Conservation (phyloP, 139 green algal genomes). For the Deuterostichococcus epilithicus region DNA sequence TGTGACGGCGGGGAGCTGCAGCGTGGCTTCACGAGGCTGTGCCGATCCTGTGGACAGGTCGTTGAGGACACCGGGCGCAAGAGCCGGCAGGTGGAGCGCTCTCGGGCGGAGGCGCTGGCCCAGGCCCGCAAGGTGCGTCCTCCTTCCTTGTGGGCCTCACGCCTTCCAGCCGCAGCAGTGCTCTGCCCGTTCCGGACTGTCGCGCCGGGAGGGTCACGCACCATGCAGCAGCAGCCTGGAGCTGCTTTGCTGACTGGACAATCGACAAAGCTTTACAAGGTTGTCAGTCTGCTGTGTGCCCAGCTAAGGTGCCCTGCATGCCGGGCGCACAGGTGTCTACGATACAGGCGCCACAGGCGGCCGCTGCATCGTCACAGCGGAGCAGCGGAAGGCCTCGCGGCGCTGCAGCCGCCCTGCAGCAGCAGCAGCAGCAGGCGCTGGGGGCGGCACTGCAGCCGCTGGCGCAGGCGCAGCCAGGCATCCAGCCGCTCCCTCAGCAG, state of each 20-base stretch:
- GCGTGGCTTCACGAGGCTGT: slow-evolving; percentile 1
- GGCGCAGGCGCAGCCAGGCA: not conserved
- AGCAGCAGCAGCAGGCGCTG: not conserved
- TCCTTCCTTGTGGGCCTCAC: too few species aligned
- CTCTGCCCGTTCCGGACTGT: too few species aligned
- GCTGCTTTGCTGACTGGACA: not conserved
- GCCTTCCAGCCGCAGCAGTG: too few species aligned
- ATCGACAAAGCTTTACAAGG: not conserved
- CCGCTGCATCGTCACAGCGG: not conserved
- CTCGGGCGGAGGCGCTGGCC: not conserved
- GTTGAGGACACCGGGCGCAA: not conserved
- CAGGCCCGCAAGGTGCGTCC: not conserved
- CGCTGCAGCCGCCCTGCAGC: not conserved
- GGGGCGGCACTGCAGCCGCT: not conserved
- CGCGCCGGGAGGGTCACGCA: too few species aligned
- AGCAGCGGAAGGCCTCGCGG: not conserved
- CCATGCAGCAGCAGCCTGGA: too few species aligned
- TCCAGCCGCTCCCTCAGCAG: not conserved
- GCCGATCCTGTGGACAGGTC: not conserved
- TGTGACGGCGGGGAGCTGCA: not conserved
- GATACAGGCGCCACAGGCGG: not conserved
- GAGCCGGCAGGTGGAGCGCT: not conserved
- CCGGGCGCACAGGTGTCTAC: slow-evolving; percentile 3
- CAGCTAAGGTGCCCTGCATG: not conserved
- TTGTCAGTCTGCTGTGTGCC: not conserved